A percentile compares a stretch with the other conserved stretches of the same genome.
Evolutionary conservation across 2,329 filamentous ascomycete genomes (phyloP).

Genomic region (Calcarisporium arbuscula): DNA sequence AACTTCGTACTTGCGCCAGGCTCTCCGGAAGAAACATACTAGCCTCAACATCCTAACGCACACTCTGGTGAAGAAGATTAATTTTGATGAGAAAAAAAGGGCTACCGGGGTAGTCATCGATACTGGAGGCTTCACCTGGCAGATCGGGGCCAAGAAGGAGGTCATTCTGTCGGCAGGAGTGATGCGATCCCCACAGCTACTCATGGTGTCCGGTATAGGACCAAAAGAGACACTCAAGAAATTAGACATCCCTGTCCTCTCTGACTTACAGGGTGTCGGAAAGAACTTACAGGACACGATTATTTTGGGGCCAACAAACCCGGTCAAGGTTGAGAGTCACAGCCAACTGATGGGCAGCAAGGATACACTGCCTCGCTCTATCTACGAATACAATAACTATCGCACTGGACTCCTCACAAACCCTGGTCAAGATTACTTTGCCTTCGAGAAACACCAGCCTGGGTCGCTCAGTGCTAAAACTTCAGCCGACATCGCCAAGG

Average conservation of each 20-base stretch:
- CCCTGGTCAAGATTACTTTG: too few relatives aligned
- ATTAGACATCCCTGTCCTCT: slow-evolving; percentile 5
- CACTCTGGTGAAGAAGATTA: neutral
- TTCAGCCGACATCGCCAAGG: neutral
- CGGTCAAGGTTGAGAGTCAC: slow-evolving; percentile 7
- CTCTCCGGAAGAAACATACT: neutral
- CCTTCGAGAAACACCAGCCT: too few relatives aligned
- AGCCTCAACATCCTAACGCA: neutral
- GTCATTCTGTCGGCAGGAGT: slow-evolving; percentile 6
- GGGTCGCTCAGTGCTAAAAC: too few relatives aligned
- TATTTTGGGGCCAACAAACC: slow-evolving; percentile 7
- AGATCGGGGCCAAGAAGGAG: too few relatives aligned
- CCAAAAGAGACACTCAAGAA: slow-evolving; percentile 2
- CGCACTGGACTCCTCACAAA: slow-evolving; percentile 2
- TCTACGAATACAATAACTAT: too few relatives aligned
- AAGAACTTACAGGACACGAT: slow-evolving; percentile 9
- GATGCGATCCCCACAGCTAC: slow-evolving; percentile 8
- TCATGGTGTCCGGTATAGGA: slow-evolving; percentile 11
- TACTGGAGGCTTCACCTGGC: too few relatives aligned
- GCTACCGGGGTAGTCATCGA: neutral
- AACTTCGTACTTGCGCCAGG: neutral
- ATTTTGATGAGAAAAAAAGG: neutral
- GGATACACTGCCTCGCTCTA: too few relatives aligned
- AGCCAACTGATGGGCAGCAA: too few relatives aligned
- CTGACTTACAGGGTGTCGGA: slow-evolving; percentile 4